Conservation (phyloP, 164 flowering plant genomes). For the Stephania cephalantha region DNA sequence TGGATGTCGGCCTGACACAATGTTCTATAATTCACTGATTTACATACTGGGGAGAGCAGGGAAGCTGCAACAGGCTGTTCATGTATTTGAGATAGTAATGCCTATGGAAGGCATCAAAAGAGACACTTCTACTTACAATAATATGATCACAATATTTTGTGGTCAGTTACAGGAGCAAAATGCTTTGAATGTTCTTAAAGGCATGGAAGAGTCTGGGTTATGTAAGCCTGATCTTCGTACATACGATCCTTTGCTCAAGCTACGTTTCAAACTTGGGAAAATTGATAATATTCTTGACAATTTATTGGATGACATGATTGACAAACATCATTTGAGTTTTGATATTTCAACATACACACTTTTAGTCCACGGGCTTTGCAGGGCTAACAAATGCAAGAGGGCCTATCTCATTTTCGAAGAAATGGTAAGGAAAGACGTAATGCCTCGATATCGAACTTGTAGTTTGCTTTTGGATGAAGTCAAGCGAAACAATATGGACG, state of each 20-base stretch:
- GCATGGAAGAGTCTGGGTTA: conserved; percentile 37
- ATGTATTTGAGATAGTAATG: conserved; percentile 62
- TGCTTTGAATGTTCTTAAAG: conserved; percentile 40
- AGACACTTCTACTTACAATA: conserved; percentile 64
- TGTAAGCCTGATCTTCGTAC: conserved; percentile 72
- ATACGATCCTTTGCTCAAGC: conserved; percentile 59
- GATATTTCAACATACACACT: conserved; percentile 60
- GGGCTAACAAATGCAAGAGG: conserved; percentile 51
- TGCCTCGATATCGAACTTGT: conserved; percentile 56
- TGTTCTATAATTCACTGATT: conserved; percentile 59
- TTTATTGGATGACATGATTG: conserved; percentile 54
- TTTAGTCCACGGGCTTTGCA: conserved; percentile 66
- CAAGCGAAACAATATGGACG: conserved; percentile 44
- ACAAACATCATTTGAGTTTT: conserved; percentile 66
- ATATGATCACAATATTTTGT: conserved; percentile 72
- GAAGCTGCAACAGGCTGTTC: conserved; percentile 39
- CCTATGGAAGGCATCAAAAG: conserved; percentile 35
- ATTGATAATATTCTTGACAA: conserved; percentile 28
- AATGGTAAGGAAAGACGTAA: conserved; percentile 51
- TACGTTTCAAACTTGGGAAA: conserved; percentile 44
- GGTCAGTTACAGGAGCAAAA: conserved; percentile 35
- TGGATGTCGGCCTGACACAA: conserved; percentile 62
- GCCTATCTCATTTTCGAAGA: conserved; percentile 60
- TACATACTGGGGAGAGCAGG: conserved; percentile 60
- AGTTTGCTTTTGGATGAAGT: conserved; percentile 52